These are phyloP conservation scores for Cryoendolithus antarcticus DNA, from an alignment of 2,329 filamentous ascomycete genomes.

Conservation along the genomic window DNA sequence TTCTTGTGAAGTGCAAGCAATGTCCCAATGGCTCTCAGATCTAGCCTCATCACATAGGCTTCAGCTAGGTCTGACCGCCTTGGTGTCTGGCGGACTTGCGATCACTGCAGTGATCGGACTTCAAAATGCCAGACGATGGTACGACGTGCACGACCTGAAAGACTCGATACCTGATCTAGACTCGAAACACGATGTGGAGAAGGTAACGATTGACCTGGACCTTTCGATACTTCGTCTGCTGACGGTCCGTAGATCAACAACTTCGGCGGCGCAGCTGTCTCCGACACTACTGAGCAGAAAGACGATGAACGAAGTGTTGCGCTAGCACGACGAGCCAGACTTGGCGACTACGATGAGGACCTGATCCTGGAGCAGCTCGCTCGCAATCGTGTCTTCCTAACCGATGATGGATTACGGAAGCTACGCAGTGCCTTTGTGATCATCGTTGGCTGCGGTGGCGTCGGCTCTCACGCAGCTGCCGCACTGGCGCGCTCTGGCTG, in stretches of 20 bases:
- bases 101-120: constrained; percentile 44
- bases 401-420: constrained; percentile 64
- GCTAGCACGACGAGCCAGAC: constrained; percentile 46
- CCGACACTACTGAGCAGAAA: constrained; percentile 26
- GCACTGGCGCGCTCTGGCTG: constrained; percentile 83
- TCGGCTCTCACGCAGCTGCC: constrained; percentile 82
- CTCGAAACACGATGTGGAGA: constrained; percentile 38
- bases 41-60: constrained; percentile 34
- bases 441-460: constrained; percentile 85
- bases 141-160: constrained; percentile 46
- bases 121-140: constrained; percentile 42
- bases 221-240: neutral
- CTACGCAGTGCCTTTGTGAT: constrained; percentile 74
- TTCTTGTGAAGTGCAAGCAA: constrained; percentile 9
- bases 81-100: constrained; percentile 39
- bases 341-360: constrained; percentile 58
- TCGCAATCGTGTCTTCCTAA: constrained; percentile 83
- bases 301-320: constrained; percentile 48
- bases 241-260: constrained; percentile 42
- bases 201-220: constrained; percentile 26
- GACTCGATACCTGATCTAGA: constrained; percentile 47
- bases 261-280: constrained; percentile 42
- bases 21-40: constrained; percentile 36
- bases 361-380: constrained; percentile 90
- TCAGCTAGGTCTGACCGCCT: constrained; percentile 60